phyloP scores from a whole-genome alignment of 306 rosid genomes.

The Acmispon strigosus region DNA sequence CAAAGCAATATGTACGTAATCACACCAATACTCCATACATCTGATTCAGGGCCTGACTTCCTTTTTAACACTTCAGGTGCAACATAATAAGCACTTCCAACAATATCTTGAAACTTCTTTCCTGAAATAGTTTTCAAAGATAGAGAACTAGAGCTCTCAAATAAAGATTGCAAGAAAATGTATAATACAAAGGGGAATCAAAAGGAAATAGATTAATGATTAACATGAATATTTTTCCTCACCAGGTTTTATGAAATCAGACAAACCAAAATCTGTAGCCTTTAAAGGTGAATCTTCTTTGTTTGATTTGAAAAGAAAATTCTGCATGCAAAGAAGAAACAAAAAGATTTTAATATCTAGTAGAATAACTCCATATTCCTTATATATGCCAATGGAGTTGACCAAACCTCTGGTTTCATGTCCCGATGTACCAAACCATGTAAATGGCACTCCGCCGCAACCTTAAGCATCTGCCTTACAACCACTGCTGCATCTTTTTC shows the following conservation, averaged over 20 bases:
- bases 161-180: conserved; percentile 18
- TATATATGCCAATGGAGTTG: conserved; percentile 12
- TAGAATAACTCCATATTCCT: not conserved
- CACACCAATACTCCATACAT: conserved; percentile 99
- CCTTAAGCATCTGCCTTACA: conserved; percentile 98
- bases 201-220: conserved; percentile 1
- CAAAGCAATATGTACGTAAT: conserved; percentile 96
- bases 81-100: conserved; percentile 97
- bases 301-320: conserved; percentile 86
- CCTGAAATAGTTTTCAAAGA: conserved; percentile 44
- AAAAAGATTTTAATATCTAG: conserved; percentile 19
- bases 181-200: not conserved
- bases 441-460: conserved; percentile 96
- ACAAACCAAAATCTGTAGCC: conserved; percentile 97
- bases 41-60: conserved; percentile 98
- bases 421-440: conserved; percentile 98
- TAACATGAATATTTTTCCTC: conserved; percentile 12
- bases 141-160: conserved; percentile 14
- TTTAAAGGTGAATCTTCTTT: conserved; percentile 68
- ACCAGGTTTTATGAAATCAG: conserved; percentile 98
- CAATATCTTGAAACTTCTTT: conserved; percentile 82
- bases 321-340: conserved; percentile 40
- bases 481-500: conserved; percentile 97
- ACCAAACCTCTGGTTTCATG: conserved; percentile 94
- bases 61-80: conserved; percentile 98